Conservation (phyloP, 495 filamentous ascomycete genomes). For the Thermothielavioides terrestris region DNA sequence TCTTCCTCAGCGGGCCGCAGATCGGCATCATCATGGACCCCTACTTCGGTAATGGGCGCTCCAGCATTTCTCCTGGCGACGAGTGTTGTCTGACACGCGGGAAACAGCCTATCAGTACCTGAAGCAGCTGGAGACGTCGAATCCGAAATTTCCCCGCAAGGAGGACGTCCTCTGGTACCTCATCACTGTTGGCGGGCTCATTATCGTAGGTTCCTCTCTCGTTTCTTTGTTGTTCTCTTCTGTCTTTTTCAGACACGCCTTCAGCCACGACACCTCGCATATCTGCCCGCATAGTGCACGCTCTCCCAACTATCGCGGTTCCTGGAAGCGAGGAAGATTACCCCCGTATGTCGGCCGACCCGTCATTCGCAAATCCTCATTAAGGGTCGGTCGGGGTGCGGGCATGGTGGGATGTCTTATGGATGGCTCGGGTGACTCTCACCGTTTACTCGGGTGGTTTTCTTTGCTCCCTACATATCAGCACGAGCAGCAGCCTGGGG, state of each 20-base stretch:
- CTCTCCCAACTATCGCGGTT: slow-evolving; percentile 78
- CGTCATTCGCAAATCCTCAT: slow-evolving; percentile 60
- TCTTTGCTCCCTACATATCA: slow-evolving; percentile 77
- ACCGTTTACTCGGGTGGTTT: slow-evolving; percentile 64
- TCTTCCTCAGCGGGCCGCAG: slow-evolving; percentile 57
- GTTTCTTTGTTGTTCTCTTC: background rate
- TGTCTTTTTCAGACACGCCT: slow-evolving; percentile 5
- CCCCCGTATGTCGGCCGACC: slow-evolving; percentile 64
- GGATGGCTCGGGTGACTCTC: slow-evolving; percentile 67
- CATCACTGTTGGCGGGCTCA: slow-evolving; percentile 33
- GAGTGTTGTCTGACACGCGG: slow-evolving; percentile 6
- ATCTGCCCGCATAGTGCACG: slow-evolving; percentile 88
- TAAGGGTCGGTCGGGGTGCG: slow-evolving; percentile 63
- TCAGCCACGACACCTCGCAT: slow-evolving; percentile 58
- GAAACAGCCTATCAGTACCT: slow-evolving; percentile 34
- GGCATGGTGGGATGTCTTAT: slow-evolving; percentile 85
- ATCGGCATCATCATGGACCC: slow-evolving; percentile 70
- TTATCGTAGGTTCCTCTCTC: slow-evolving; percentile 34
- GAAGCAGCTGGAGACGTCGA: slow-evolving; percentile 34
- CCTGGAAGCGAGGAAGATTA: slow-evolving; percentile 96
- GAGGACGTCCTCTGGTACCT: slow-evolving; percentile 45
- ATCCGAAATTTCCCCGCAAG: slow-evolving; percentile 35
- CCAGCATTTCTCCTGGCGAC: background rate
- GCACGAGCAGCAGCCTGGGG: slow-evolving; percentile 5
- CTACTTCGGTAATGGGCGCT: slow-evolving; percentile 58